Conservation (phyloP, 2,329 filamentous ascomycete species). For the Pseudovirgaria hyperparasitica region DNA sequence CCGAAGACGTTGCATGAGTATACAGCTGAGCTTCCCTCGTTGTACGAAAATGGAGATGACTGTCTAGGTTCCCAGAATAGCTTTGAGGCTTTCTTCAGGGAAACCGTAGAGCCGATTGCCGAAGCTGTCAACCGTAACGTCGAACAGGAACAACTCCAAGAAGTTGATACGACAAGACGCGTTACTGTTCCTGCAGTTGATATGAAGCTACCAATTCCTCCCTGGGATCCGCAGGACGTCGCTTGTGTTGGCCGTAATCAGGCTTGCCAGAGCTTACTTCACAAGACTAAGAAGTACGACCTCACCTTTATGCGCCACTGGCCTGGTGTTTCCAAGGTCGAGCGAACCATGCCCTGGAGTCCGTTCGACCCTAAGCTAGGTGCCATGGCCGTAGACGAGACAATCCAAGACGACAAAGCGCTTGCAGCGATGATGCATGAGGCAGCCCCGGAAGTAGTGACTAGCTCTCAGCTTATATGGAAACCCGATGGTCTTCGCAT, state of each 20-base stretch:
- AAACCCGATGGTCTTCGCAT: conserved; percentile 36
- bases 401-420: conserved; percentile 27
- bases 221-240: conserved; percentile 37
- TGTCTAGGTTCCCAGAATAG: conserved; percentile 14
- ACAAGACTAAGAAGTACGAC: conserved; percentile 21
- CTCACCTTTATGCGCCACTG: conserved; percentile 22
- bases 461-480: conserved; percentile 32
- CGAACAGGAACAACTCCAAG: conserved; percentile 33
- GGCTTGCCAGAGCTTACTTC: conserved; percentile 18
- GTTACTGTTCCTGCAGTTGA: conserved; percentile 37
- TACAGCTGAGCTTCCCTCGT: conserved; percentile 18
- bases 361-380: conserved; percentile 32
- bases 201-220: conserved; percentile 27
- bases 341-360: conserved; percentile 32
- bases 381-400: conserved; percentile 24
- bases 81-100: conserved; percentile 20
- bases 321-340: conserved; percentile 26
- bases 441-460: conserved; percentile 23
- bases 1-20: conserved; percentile 21
- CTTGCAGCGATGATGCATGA: conserved; percentile 19
- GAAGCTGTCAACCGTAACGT: conserved; percentile 20
- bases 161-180: conserved; percentile 34
- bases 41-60: conserved; percentile 9
- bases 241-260: too few species aligned
- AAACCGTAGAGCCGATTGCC: conserved; percentile 23